Percentiles rank a stretch among this genome's conserved stretches.
These are phyloP conservation scores for Mortierella sp. DNA, from an alignment of 371 early-diverging fungal genomes.

Conservation along the genomic window DNA sequence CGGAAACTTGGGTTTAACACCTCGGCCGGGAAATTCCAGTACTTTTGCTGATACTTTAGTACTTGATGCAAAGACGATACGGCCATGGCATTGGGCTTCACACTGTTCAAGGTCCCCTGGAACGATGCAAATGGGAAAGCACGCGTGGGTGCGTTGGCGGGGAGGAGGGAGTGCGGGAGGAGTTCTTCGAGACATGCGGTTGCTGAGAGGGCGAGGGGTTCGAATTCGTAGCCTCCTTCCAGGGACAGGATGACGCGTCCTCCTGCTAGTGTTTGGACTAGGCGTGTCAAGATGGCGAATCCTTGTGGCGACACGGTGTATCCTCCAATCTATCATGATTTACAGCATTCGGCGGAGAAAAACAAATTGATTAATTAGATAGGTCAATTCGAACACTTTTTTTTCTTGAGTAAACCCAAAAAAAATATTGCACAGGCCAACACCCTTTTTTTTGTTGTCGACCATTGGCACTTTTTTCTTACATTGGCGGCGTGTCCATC, in stretches of 20 bases:
- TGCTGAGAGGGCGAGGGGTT: slow-evolving; percentile 63
- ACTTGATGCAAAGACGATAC: slow-evolving; percentile 64
- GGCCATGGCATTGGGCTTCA: slow-evolving; percentile 70
- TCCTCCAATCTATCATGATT: slow-evolving; percentile 65
- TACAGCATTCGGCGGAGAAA: not conserved
- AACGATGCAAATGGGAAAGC: slow-evolving; percentile 61
- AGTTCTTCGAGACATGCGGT: slow-evolving; percentile 66
- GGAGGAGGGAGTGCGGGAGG: slow-evolving; percentile 56
- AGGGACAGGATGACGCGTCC: slow-evolving; percentile 70
- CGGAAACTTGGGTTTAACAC: slow-evolving; percentile 62
- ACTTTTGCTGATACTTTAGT: slow-evolving; percentile 61
- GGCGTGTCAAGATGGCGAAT: slow-evolving; percentile 69
- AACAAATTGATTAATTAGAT: not conserved
- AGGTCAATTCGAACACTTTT: not conserved
- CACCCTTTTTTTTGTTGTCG: no score
- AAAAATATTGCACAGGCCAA: no score
- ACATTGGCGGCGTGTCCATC: slow-evolving; percentile 76
- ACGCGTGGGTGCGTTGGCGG: slow-evolving; percentile 46
- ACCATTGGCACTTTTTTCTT: slow-evolving; percentile 33
- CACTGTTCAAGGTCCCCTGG: slow-evolving; percentile 63
- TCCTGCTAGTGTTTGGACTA: slow-evolving; percentile 69
- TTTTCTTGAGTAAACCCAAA: no score
- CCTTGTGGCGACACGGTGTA: slow-evolving; percentile 72
- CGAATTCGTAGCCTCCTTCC: slow-evolving; percentile 69
- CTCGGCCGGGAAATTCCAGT: slow-evolving; percentile 67